Evolutionary conservation across 75 land plant species (phyloP).

Genomic region (Pseudotsuga menziesii): DNA sequence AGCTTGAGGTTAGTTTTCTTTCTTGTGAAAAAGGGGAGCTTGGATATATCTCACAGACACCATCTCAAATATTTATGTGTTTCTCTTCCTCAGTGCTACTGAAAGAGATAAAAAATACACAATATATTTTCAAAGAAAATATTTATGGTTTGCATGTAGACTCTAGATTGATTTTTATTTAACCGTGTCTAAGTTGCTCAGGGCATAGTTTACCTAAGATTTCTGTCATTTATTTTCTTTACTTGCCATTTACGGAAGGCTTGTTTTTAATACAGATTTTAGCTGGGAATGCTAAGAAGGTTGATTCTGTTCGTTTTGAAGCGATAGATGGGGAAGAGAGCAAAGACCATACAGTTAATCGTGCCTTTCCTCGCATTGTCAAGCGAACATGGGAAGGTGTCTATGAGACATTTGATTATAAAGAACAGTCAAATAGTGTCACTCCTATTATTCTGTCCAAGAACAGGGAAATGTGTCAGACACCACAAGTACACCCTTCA

Average conservation of each 20-base stretch:
- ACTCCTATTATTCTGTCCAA: conserved; percentile 3
- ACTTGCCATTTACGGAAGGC: neutral
- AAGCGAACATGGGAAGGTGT: conserved; percentile 38
- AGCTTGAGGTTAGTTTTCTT: conserved; percentile 67
- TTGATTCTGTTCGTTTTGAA: conserved; percentile 81
- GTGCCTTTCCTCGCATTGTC: conserved; percentile 48
- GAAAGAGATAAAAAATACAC: no score
- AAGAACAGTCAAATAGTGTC: neutral
- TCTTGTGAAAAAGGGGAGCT: neutral
- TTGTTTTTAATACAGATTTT: conserved; percentile 52
- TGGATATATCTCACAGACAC: neutral
- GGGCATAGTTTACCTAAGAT: neutral
- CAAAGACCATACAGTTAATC: conserved; percentile 30
- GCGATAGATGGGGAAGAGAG: conserved; percentile 36
- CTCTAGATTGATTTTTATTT: neutral
- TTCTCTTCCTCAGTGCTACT: no score
- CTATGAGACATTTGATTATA: conserved; percentile 22
- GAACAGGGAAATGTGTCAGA: conserved; percentile 1
- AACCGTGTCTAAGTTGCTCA: neutral
- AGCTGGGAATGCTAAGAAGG: conserved; percentile 90
- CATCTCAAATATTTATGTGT: no score
- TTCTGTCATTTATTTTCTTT: neutral
- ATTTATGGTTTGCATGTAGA: neutral
- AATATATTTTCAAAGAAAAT: no score
- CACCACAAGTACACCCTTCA: neutral